phyloP scores from a whole-genome alignment of 768 basidiomycete genomes.

The Mycena rebaudengoi region DNA sequence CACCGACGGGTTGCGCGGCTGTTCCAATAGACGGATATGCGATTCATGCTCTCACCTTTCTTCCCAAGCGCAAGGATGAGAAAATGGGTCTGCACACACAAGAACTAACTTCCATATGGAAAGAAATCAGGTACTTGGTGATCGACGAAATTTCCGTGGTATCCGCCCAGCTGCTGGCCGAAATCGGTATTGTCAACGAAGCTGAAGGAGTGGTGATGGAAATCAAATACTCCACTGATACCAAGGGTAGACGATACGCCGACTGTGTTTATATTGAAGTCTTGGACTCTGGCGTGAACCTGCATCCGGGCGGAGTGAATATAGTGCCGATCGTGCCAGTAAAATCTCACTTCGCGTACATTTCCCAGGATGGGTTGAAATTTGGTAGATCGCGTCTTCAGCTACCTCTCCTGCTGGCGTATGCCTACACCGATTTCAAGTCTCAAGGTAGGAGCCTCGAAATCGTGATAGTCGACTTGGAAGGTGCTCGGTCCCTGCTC shows the following conservation, averaged over 20 bases:
- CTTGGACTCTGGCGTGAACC: background rate
- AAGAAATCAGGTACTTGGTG: background rate
- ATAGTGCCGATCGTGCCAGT: background rate
- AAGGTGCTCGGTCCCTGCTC: background rate
- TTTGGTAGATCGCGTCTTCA: background rate
- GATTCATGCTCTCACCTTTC: conserved; percentile 8
- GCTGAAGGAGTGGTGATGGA: background rate
- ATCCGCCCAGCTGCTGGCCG: background rate
- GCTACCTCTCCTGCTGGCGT: background rate
- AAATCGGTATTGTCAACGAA: background rate
- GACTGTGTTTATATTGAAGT: background rate
- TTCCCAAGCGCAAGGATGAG: background rate
- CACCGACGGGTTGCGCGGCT: conserved; percentile 2
- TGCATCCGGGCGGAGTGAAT: background rate
- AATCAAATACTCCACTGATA: background rate
- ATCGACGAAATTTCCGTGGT: conserved; percentile 11
- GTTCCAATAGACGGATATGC: conserved; percentile 1
- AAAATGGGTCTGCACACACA: background rate
- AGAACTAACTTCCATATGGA: background rate
- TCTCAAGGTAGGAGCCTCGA: background rate
- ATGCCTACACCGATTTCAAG: conserved; percentile 5
- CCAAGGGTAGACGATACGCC: background rate
- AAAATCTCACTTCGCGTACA: background rate
- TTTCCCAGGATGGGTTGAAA: background rate
- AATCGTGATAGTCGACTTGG: background rate